Base-by-base conservation (phyloP, 2,329 filamentous ascomycete genomes). In the Pseudocercospora eumusae region DNA sequence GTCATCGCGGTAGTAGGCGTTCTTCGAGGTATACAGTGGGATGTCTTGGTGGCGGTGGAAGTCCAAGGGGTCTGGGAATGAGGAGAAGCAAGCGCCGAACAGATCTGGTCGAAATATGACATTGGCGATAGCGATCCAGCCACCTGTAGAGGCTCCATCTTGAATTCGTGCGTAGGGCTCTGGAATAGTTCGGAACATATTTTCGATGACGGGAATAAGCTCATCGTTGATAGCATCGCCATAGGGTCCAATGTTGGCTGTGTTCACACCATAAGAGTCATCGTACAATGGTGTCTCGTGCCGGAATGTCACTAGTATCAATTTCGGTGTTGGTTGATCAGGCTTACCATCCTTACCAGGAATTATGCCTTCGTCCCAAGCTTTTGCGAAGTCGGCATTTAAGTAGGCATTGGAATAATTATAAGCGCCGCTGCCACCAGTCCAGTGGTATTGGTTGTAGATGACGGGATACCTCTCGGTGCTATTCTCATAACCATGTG, bases 221-320 rank as follows among this genome's bases (percentile, higher is more conserved):
- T 77, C 76, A n/a, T 77, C 75, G 62, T 77, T 77, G 66, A 77
- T 71, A 1, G 75, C 75, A 23, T 76, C 75, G 9, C 76, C 76
- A 42, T 74, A 77, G 2, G 76, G 76, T 3, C 76, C 76, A 6
- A 77, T 66, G 52, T 77, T 77, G 2, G 75, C 75, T 0, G 74
- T 75, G 57, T 77, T 77, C 45, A 77, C 75, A 0, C 71, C 75
- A 58, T 77, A 77, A 0, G 75, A 77, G 56, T 77, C 75, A 56
- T 77, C 75, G 62, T 77, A 77, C 57, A 71, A 77, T 0, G 75
- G 71, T 0, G 70, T 64, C 64, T 77, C 75, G 50, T 77, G 76
- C n/a, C 76, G 74, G 64, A 77, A 75, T 0, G 69, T 72, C 4
- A 77, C 71, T 1, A 75, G 53, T 23, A 77, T 76, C 62, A 77